Evolutionary conservation across 2,329 filamentous ascomycete genomes (phyloP).

Genomic region (Ophiocordyceps camponoti-rufipedis): DNA sequence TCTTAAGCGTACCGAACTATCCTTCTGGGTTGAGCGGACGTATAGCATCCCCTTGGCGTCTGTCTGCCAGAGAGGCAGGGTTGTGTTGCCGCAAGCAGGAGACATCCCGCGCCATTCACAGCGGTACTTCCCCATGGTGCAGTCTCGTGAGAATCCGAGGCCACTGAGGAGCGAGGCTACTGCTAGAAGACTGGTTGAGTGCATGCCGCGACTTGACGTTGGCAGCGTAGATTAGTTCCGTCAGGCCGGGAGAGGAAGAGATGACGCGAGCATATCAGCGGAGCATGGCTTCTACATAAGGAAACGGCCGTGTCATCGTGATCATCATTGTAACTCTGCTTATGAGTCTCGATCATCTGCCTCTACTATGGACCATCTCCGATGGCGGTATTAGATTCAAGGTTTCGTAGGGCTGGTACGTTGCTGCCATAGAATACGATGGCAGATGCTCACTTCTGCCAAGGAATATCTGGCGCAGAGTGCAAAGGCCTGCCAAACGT

Average conservation of each 20-base stretch:
- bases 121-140: not conserved
- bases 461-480: too few relatives aligned
- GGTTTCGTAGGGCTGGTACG: too few relatives aligned
- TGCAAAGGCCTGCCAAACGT: too few relatives aligned
- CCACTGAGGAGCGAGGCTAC: not conserved
- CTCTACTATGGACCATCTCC: not conserved
- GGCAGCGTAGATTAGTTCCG: too few relatives aligned
- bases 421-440: too few relatives aligned
- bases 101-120: not conserved
- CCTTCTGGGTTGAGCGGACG: not conserved
- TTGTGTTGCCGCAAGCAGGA: not conserved
- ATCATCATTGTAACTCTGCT: not conserved
- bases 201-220: too few relatives aligned
- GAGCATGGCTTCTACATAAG: not conserved
- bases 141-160: not conserved
- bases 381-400: not conserved
- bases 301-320: not conserved
- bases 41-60: not conserved
- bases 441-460: too few relatives aligned
- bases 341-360: not conserved
- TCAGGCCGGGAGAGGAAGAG: not conserved
- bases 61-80: not conserved
- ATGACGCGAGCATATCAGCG: not conserved
- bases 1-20: not conserved
- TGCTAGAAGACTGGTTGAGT: too few relatives aligned